Evolutionary conservation across 331 rosid species (phyloP).

Genomic region (Telfairia occidentalis): DNA sequence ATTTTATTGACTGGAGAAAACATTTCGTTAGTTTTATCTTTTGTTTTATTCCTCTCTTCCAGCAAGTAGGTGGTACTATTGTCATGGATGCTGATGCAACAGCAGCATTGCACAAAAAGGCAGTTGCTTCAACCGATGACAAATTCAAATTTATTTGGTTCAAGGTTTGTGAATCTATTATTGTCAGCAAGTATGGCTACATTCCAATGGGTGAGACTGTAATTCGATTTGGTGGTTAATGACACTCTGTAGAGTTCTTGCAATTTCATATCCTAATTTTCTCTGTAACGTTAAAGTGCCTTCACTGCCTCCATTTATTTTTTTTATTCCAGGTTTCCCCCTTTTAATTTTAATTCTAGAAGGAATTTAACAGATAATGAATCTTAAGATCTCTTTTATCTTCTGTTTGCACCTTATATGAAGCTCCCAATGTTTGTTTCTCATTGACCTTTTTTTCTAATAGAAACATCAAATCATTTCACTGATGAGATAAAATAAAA

Average conservation of each 20-base stretch:
- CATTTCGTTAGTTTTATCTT: not conserved
- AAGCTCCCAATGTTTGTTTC: too few relatives aligned
- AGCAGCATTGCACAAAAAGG: constrained; percentile 57
- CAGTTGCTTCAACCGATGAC: constrained; percentile 66
- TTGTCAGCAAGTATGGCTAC: not conserved
- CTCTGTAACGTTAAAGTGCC: not conserved
- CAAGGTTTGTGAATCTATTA: constrained; percentile 34
- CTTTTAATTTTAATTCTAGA: not conserved
- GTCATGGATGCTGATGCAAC: constrained; percentile 91
- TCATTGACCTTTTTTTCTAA: too few relatives aligned
- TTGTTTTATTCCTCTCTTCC: constrained; percentile 21
- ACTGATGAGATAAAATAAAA: too few relatives aligned
- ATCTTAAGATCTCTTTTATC: not conserved
- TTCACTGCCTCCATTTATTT: not conserved
- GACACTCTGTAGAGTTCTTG: not conserved
- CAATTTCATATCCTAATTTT: not conserved
- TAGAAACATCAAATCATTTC: too few relatives aligned
- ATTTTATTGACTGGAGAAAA: not conserved
- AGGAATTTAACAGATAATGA: not conserved
- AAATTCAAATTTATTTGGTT: constrained; percentile 66
- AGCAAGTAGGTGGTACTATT: constrained; percentile 93
- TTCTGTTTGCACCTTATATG: not conserved
- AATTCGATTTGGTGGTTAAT: not conserved
- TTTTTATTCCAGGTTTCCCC: not conserved
- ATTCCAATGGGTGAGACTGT: not conserved